These are phyloP conservation scores for Chloris gayana DNA, from an alignment of 176 grass and related monocot genomes.

Conservation along the genomic window DNA sequence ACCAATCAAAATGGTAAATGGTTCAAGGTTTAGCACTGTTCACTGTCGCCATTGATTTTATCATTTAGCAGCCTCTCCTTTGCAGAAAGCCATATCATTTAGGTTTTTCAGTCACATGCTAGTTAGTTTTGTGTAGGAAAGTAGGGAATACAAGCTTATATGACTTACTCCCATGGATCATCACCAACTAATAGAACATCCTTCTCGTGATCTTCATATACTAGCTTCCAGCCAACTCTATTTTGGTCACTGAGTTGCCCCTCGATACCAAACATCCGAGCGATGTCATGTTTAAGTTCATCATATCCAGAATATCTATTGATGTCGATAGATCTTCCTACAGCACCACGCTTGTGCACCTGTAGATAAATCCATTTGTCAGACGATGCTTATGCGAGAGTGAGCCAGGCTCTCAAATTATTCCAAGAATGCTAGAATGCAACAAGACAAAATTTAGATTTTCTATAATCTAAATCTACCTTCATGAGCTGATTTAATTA, in stretches of 20 bases:
- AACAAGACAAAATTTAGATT: slow-evolving; percentile 18
- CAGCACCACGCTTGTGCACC: slow-evolving; percentile 84
- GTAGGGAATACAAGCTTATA: slow-evolving; percentile 2
- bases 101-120: background rate
- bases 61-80: background rate
- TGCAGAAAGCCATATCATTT: slow-evolving; percentile 21
- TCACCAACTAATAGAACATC: slow-evolving; percentile 86
- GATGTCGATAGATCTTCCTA: slow-evolving; percentile 83
- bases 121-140: slow-evolving; percentile 1
- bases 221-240: slow-evolving; percentile 83
- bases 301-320: slow-evolving; percentile 75
- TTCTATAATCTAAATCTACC: background rate
- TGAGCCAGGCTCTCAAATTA: background rate
- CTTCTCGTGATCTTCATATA: slow-evolving; percentile 84
- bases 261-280: slow-evolving; percentile 80
- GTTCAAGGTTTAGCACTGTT: slow-evolving; percentile 2
- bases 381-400: slow-evolving; percentile 16
- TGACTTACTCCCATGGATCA: slow-evolving; percentile 92
- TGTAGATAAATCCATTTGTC: slow-evolving; percentile 37
- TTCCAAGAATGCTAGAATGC: background rate
- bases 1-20: slow-evolving; percentile 1
- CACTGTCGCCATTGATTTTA: background rate
- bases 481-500: background rate
- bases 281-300: slow-evolving; percentile 69
- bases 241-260: slow-evolving; percentile 75